Evolutionary conservation across 805 yeast genomes (phyloP).

Genomic region (Metschnikowia amazonensis): DNA sequence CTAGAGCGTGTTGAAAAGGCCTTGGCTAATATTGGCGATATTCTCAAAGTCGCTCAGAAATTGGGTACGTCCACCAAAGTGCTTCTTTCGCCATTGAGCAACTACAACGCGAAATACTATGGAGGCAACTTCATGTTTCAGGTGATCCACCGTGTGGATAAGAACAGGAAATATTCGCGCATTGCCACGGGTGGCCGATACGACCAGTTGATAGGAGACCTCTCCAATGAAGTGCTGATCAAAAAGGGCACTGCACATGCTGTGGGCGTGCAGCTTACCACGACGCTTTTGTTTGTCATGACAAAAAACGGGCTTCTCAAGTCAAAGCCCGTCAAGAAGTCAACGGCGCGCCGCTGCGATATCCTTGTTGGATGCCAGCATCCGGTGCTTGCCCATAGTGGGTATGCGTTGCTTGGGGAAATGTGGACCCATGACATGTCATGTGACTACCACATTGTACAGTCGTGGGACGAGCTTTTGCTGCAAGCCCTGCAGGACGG

Average conservation of each 20-base stretch:
- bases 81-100: conserved; percentile 75
- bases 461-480: conserved; percentile 56
- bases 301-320: conserved; percentile 25
- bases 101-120: conserved; percentile 78
- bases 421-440: conserved; percentile 79
- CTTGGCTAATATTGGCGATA: conserved; percentile 56
- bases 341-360: conserved; percentile 63
- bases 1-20: conserved; percentile 59
- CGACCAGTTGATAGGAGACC: conserved; percentile 63
- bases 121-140: conserved; percentile 85
- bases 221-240: conserved; percentile 47
- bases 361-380: conserved; percentile 72
- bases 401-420: conserved; percentile 56
- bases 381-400: conserved; percentile 52
- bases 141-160: conserved; percentile 64
- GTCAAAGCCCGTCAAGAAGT: conserved; percentile 36
- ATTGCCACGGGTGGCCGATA: conserved; percentile 95
- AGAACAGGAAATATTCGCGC: conserved; percentile 38
- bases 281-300: conserved; percentile 34
- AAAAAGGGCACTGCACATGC: conserved; percentile 41
- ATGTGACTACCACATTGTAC: conserved; percentile 53
- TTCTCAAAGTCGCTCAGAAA: conserved; percentile 49
- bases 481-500: conserved; percentile 65
- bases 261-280: conserved; percentile 83
- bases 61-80: conserved; percentile 59